Percentiles rank a stretch among this genome's conserved stretches.
These are phyloP conservation scores for Lentinula raphanica DNA, from an alignment of 768 basidiomycete genomes.

Conservation along the genomic window DNA sequence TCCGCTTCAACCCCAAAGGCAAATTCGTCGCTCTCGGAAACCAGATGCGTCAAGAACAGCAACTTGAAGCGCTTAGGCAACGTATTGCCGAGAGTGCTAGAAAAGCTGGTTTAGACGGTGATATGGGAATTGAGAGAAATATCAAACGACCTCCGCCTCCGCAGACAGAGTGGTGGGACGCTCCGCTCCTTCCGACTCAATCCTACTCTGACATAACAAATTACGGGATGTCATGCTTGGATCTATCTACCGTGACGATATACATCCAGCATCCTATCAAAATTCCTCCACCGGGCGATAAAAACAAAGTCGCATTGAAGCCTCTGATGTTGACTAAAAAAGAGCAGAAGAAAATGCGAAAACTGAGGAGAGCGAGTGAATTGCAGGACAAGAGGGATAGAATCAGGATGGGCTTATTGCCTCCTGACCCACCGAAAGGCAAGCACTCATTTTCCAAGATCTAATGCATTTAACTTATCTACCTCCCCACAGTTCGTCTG, in stretches of 20 bases:
- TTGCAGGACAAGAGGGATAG: slow-evolving; percentile 93
- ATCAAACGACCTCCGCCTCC: slow-evolving; percentile 88
- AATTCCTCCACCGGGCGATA: slow-evolving; percentile 86
- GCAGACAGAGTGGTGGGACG: slow-evolving; percentile 97
- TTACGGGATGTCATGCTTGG: slow-evolving; percentile 22
- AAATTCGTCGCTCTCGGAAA: slow-evolving; percentile 78
- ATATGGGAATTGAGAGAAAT: slow-evolving; percentile 86
- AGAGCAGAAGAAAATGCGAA: slow-evolving; percentile 98
- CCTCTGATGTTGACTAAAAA: slow-evolving; percentile 92
- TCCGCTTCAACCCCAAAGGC: slow-evolving; percentile 90
- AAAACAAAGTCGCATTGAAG: slow-evolving; percentile 71
- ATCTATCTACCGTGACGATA: slow-evolving; percentile 68
- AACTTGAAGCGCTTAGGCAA: slow-evolving; percentile 88
- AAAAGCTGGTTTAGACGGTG: slow-evolving; percentile 93
- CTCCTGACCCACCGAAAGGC: slow-evolving; percentile 96
- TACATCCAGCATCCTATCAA: slow-evolving; percentile 98
- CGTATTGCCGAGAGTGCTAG: slow-evolving; percentile 88
- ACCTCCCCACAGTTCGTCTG: slow-evolving; percentile 62
- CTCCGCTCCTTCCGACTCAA: slow-evolving; percentile 72
- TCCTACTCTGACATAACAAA: slow-evolving; percentile 67
- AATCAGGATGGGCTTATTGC: slow-evolving; percentile 91
- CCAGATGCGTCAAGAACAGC: slow-evolving; percentile 65
- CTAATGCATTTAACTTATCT: not conserved
- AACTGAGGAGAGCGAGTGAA: slow-evolving; percentile 80
- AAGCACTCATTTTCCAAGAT: slow-evolving; percentile 9